Evolutionary conservation across 495 filamentous ascomycete genomes (phyloP), one percentile per base, ranked within the genome.

Genomic region (Cairneyella variabilis): DNA sequence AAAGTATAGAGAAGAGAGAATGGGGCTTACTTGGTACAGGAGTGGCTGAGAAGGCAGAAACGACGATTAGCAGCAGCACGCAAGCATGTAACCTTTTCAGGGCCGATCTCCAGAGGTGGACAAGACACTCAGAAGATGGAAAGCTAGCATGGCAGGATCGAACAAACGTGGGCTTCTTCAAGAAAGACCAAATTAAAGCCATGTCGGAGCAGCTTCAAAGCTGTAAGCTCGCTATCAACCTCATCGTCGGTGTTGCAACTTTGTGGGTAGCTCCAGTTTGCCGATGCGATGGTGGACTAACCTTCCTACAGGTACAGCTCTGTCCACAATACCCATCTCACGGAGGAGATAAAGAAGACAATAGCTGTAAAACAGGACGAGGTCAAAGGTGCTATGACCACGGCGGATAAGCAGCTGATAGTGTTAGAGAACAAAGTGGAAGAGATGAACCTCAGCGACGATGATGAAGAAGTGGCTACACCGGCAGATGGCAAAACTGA

Each of bases 171-270:
- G 69, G 66, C 44, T 62, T 69, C 62, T 62, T 70, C 49, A 68
- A 62, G 60, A 56, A 69, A 54, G 58, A 49, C 38, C 54, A 65
- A 40, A 55, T 64, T 11, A 66, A 67, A 55, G 56, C 68, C 36
- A 66, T 67, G 57, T 66, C 66, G 30, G 61, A 64, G 53, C 61
- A 71, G 63, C 64, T 71, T 45, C 60, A 65, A 49, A 59, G 49
- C 52, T 68, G 62, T 53, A 64, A 66, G 51, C 37, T 65, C 32
- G 54, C 64, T 22, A 63, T 70, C 16, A 70, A 63, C 27, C 58
- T 57, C 12, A 57, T 66, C 18, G 54, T 61, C n/a, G 58, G 61
- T 51, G 60, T 65, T 14, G 69, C 67, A 22, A 70, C 67, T 23
- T 65, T 71, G 64, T 71, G 60, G 16, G 55, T 53, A 56, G 25